Evolutionary conservation across 1,139 yeast genomes (phyloP).

Genomic region (Kodamaea fungicola): DNA sequence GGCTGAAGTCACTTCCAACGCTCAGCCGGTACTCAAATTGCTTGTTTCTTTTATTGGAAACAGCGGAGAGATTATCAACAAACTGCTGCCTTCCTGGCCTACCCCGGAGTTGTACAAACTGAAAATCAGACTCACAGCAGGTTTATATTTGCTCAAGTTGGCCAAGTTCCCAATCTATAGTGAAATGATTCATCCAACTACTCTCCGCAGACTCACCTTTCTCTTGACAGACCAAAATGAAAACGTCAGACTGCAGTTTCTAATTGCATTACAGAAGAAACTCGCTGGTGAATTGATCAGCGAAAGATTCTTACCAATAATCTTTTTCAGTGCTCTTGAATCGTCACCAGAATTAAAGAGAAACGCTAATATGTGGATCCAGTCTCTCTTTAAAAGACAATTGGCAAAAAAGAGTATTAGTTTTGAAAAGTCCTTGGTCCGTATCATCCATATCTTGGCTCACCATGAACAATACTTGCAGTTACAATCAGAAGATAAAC

Average conservation of each 20-base stretch:
- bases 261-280: conserved; percentile 49
- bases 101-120: conserved; percentile 65
- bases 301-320: conserved; percentile 60
- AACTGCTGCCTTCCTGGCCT: conserved; percentile 43
- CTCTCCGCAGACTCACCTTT: conserved; percentile 51
- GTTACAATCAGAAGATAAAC: conserved; percentile 9
- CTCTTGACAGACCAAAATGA: conserved; percentile 66
- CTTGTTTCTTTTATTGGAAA: conserved; percentile 65
- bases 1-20: conserved; percentile 28
- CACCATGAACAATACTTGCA: conserved; percentile 64
- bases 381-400: conserved; percentile 51
- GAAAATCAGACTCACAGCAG: conserved; percentile 67
- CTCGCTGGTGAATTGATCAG: conserved; percentile 55
- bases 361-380: conserved; percentile 68
- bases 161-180: conserved; percentile 56
- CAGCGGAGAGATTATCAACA: conserved; percentile 75
- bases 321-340: conserved; percentile 77
- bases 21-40: conserved; percentile 65
- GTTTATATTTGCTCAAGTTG: conserved; percentile 59
- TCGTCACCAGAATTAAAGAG: conserved; percentile 50
- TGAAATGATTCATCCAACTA: conserved; percentile 48
- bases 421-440: conserved; percentile 62
- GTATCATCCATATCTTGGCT: conserved; percentile 67
- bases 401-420: conserved; percentile 40
- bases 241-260: conserved; percentile 53